A percentile compares a stretch with the other conserved stretches of the same genome.
These are phyloP conservation scores for Pisolithus albus DNA, from an alignment of 768 basidiomycete species.

Conservation along the genomic window DNA sequence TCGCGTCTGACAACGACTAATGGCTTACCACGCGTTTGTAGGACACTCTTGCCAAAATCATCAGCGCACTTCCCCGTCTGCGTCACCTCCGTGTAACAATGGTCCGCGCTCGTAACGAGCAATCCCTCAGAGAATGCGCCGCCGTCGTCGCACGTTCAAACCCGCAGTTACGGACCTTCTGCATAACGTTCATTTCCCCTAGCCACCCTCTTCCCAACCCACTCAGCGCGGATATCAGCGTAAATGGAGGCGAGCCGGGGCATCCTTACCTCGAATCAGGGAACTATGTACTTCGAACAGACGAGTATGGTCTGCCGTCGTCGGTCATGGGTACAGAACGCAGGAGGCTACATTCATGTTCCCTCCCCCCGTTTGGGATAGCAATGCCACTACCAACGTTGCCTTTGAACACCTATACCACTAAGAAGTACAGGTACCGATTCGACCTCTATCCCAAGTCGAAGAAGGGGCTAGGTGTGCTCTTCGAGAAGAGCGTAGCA, in stretches of 20 bases:
- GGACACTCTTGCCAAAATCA: slow-evolving; percentile 48
- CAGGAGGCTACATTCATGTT: slow-evolving; percentile 25
- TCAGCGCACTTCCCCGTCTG: slow-evolving; percentile 56
- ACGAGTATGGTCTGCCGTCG: slow-evolving; percentile 59
- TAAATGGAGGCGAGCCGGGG: slow-evolving; percentile 22
- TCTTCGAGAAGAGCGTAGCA: slow-evolving; percentile 53
- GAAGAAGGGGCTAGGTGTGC: slow-evolving; percentile 36
- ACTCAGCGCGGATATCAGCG: slow-evolving; percentile 37
- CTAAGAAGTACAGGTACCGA: slow-evolving; percentile 17
- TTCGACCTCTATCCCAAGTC: slow-evolving; percentile 28
- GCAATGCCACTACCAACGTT: slow-evolving; percentile 23
- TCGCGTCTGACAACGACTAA: not conserved
- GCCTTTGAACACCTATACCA: slow-evolving; percentile 12
- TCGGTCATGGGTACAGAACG: slow-evolving; percentile 47
- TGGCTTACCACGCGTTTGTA: slow-evolving; percentile 3
- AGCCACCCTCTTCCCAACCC: slow-evolving; percentile 45
- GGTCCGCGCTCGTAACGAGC: slow-evolving; percentile 62
- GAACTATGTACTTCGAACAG: slow-evolving; percentile 49
- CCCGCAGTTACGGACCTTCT: slow-evolving; percentile 60
- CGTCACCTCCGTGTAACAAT: slow-evolving; percentile 57
- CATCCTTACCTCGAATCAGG: slow-evolving; percentile 36
- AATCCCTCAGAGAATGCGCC: slow-evolving; percentile 51
- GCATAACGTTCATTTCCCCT: slow-evolving; percentile 58
- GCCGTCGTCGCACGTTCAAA: slow-evolving; percentile 56
- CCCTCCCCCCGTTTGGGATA: slow-evolving; percentile 14